phyloP scores from a whole-genome alignment of 1,139 yeast genomes.

The Eremothecium coryli region DNA sequence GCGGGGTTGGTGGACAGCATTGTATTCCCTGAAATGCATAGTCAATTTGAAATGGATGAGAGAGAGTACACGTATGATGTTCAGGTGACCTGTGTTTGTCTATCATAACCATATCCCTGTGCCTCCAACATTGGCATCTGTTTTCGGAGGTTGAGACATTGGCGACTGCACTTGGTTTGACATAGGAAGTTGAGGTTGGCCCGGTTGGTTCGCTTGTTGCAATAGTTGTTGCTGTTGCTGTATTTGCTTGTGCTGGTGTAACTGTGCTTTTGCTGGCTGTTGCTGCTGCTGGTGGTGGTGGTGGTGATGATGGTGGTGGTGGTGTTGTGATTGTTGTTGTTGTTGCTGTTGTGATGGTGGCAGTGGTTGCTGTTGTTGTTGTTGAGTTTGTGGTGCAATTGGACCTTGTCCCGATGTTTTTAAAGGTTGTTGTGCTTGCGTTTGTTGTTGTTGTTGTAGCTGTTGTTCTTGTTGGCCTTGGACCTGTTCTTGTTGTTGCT shows the following conservation, averaged over 20 bases:
- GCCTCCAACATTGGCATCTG: constrained; percentile 4
- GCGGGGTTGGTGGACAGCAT: too few relatives aligned
- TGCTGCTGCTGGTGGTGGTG: constrained; percentile 5
- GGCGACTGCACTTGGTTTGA: constrained; percentile 5
- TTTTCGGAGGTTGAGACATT: constrained; percentile 1
- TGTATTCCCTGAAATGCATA: too few relatives aligned
- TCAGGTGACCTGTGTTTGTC: too few relatives aligned
- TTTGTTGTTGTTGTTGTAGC: constrained; percentile 11
- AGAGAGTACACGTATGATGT: too few relatives aligned
- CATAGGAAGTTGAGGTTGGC: constrained; percentile 1
- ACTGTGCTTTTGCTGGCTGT: constrained; percentile 6
- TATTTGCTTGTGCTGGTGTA: constrained; percentile 8
- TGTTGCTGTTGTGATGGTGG: constrained; percentile 1
- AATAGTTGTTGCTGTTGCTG: constrained; percentile 4
- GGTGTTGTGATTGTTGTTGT: constrained; percentile 1
- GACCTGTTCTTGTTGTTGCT: constrained; percentile 13
- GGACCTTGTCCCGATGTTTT: constrained; percentile 7
- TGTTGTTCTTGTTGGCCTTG: constrained; percentile 14
- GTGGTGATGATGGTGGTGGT: constrained; percentile 1
- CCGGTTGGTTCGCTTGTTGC: constrained; percentile 1
- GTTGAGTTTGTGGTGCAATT: constrained; percentile 4
- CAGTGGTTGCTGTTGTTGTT: constrained; percentile 5
- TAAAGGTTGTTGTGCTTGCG: constrained; percentile 6
- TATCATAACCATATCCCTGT: constrained; percentile 5
- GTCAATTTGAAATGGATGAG: too few relatives aligned